These are phyloP conservation scores for Microbotryum silenes-acaulis DNA, from an alignment of 1,284 basidiomycete species.

Conservation along the genomic window DNA sequence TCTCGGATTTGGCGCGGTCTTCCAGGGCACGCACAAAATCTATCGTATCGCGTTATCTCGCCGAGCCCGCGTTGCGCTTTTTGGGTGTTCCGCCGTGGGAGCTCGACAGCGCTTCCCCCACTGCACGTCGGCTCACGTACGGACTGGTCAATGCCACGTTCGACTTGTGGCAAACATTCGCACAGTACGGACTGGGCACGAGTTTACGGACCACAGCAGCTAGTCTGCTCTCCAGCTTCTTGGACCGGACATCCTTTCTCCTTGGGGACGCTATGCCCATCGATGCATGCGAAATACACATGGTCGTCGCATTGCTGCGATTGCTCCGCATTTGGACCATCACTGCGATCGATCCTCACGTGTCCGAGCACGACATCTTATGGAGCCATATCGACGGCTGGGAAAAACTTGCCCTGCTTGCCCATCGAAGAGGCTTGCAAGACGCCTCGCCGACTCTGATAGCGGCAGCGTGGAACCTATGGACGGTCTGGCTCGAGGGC, in stretches of 20 bases:
- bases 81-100: constrained; percentile 53
- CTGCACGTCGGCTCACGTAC: constrained; percentile 45
- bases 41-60: constrained; percentile 49
- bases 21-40: constrained; percentile 60
- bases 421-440: background rate
- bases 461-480: constrained; percentile 27
- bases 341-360: constrained; percentile 81
- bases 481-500: constrained; percentile 62
- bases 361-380: constrained; percentile 74
- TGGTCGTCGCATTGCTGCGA: constrained; percentile 9
- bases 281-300: background rate
- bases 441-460: constrained; percentile 41
- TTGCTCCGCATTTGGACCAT: constrained; percentile 65
- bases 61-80: constrained; percentile 65
- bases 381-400: constrained; percentile 80
- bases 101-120: constrained; percentile 41
- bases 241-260: constrained; percentile 20
- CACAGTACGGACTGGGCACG: constrained; percentile 60
- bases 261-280: no score
- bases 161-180: constrained; percentile 59
- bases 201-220: constrained; percentile 30
- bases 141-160: constrained; percentile 55
- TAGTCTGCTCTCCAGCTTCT: constrained; percentile 46
- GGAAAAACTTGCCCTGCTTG: constrained; percentile 51
- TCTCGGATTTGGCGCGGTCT: constrained; percentile 55